These are phyloP conservation scores for Neopestalotiopsis rosae DNA, from an alignment of 2,329 filamentous ascomycete species.

Conservation along the genomic window DNA sequence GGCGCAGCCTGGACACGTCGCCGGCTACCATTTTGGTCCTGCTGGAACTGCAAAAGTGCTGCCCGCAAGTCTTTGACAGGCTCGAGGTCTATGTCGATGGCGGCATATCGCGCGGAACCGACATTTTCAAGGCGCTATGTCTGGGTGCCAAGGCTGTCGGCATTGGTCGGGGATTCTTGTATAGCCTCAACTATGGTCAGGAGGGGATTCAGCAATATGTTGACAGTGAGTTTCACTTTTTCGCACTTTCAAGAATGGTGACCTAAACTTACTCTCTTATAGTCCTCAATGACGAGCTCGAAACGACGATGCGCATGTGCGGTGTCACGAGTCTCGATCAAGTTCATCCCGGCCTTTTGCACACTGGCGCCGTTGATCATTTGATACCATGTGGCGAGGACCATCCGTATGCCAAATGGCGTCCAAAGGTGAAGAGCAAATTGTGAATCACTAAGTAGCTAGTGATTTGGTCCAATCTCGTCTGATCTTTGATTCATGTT, in stretches of 20 bases:
- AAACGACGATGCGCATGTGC: slow-evolving; percentile 70
- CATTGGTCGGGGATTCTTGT: slow-evolving; percentile 66
- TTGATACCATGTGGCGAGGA: slow-evolving; percentile 47
- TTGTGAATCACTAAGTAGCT: slow-evolving; percentile 23
- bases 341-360: slow-evolving; percentile 64
- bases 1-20: slow-evolving; percentile 57
- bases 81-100: slow-evolving; percentile 70
- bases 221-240: slow-evolving; percentile 48
- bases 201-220: slow-evolving; percentile 60
- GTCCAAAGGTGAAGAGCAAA: slow-evolving; percentile 33
- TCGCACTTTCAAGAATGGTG: background rate
- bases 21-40: slow-evolving; percentile 63
- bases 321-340: slow-evolving; percentile 66
- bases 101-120: slow-evolving; percentile 67
- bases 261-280: slow-evolving; percentile 16
- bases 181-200: slow-evolving; percentile 64
- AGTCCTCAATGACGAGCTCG: slow-evolving; percentile 64
- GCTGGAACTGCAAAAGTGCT: slow-evolving; percentile 66
- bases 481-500: too few relatives aligned
- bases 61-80: slow-evolving; percentile 62
- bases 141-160: slow-evolving; percentile 69
- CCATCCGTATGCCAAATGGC: slow-evolving; percentile 51
- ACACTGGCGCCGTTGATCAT: slow-evolving; percentile 56
- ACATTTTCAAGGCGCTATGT: slow-evolving; percentile 71
- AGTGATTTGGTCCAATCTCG: too few relatives aligned